Base-by-base conservation (phyloP, 805 yeast genomes). In the Priceomyces medius region DNA sequence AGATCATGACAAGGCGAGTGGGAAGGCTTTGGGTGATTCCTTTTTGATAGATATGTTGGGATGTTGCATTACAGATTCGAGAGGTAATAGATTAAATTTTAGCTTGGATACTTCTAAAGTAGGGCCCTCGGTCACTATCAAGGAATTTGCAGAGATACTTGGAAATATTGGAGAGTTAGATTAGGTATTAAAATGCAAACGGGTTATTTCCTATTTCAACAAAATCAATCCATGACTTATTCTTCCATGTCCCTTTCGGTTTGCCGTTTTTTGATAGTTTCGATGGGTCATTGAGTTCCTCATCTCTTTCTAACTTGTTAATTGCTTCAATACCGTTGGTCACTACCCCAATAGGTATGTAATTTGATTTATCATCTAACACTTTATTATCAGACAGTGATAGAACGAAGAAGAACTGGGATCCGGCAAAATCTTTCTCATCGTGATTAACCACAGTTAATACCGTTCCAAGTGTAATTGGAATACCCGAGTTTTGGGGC, bases 1-100 rank as follows among this genome's bases (percentile, higher is more conserved):
- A n/a, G 73, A 65, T 23, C 55, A 51, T 17, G 46, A 43, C 21
- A 38, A 45, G 13, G 41, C 43, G 7, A 40, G 49, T 1, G 48
- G 46, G 14, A 34, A 38, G 14, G 23, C 46, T 2, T 47, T 68
- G 16, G 47, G 58, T 12, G 73, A 68, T 38, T 38, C 59, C 6
- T 48, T 67, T 5, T 53, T 70, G 26, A 70, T 70, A 5, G 74
- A 70, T 40, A 70, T 70, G 76, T 49, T 70, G 8, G 61, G 73
- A 29, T 63, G 72, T 26, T 54, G 66, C 29, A 36, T 58, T 4
- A 53, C 59, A 8, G 62, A 56, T 29, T 43, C 56, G 1, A 48
- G 52, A 7, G 73, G 70, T 1, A 49, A 53, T 5, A 26, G 60
- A 3, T 44, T 57, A 17, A 66, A 60, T 44, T 70, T 59, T 42